These are phyloP conservation scores for Colletotrichum sp. DNA, from an alignment of 2,329 filamentous ascomycete species.

Conservation along the genomic window DNA sequence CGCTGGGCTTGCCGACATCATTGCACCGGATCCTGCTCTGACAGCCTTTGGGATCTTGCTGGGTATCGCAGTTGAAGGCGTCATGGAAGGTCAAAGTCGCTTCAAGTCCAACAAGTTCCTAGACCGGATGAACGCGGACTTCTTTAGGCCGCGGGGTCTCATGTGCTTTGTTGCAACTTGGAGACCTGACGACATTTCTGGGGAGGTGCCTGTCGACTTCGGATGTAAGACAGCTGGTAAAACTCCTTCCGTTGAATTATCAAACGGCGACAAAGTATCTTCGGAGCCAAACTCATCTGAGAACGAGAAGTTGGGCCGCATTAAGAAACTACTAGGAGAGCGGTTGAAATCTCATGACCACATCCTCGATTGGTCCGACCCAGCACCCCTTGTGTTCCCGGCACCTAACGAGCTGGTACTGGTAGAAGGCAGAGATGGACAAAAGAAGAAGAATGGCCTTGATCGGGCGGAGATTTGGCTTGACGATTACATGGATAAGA, in stretches of 20 bases:
- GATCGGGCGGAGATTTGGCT: slow-evolving; percentile 25
- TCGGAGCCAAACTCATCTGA: not conserved
- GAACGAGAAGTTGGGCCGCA: not conserved
- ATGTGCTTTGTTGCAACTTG: slow-evolving; percentile 57
- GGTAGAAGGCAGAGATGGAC: slow-evolving; percentile 4
- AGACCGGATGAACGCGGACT: slow-evolving; percentile 57
- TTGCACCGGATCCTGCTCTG: slow-evolving; percentile 43
- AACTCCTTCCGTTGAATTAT: too few relatives aligned
- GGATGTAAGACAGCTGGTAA: slow-evolving; percentile 18
- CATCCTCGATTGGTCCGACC: slow-evolving; percentile 46
- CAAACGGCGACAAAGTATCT: not conserved
- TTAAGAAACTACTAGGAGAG: not conserved
- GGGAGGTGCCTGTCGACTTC: slow-evolving; percentile 33
- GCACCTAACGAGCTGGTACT: not conserved
- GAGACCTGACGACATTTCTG: slow-evolving; percentile 40
- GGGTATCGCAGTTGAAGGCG: slow-evolving; percentile 44
- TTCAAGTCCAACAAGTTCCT: slow-evolving; percentile 58
- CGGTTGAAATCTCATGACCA: slow-evolving; percentile 28
- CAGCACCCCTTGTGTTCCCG: slow-evolving; percentile 55
- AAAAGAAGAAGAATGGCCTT: slow-evolving; percentile 23
- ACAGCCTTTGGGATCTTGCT: slow-evolving; percentile 48
- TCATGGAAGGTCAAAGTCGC: slow-evolving; percentile 43
- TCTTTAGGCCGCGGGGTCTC: slow-evolving; percentile 62
- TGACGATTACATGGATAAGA: slow-evolving; percentile 24
- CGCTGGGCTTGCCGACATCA: slow-evolving; percentile 40